Percentiles rank a stretch among this genome's conserved stretches.
Evolutionary conservation across 2,329 filamentous ascomycete species (phyloP).

Genomic region (Scedosporium minutisporum): DNA sequence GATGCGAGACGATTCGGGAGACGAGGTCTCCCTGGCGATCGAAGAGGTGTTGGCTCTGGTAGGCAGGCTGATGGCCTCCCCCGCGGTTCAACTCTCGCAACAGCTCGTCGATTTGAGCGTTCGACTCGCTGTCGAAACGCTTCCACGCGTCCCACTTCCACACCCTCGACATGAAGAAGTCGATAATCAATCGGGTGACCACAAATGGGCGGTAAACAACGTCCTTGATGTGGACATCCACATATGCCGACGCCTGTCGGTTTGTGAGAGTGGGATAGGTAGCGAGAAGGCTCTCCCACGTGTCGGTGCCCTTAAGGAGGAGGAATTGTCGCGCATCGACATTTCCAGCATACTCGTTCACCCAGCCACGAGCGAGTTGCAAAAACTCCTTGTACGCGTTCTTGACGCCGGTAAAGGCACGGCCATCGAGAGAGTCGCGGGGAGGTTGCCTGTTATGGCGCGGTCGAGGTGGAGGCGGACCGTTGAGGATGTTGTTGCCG

Average conservation of each 20-base stretch:
- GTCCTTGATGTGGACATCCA: conserved; percentile 29
- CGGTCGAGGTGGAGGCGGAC: too few species aligned
- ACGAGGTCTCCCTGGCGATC: conserved; percentile 26
- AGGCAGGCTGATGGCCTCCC: conserved; percentile 22
- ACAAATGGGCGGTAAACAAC: conserved; percentile 30
- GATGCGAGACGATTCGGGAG: conserved; percentile 24
- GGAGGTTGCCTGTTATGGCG: too few species aligned
- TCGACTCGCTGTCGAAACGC: conserved; percentile 24
- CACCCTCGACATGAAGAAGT: conserved; percentile 31
- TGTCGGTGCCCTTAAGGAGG: not conserved
- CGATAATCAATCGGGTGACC: conserved; percentile 31
- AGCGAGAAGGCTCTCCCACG: conserved; percentile 27
- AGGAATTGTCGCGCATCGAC: not conserved
- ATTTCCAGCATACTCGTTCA: not conserved
- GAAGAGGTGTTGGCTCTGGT: conserved; percentile 27
- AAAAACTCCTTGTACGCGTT: not conserved
- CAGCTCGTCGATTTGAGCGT: conserved; percentile 23
- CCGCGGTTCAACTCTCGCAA: conserved; percentile 21
- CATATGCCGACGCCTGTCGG: conserved; percentile 28
- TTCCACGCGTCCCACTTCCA: conserved; percentile 30
- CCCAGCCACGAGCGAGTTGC: not conserved
- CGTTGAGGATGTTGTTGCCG: too few species aligned
- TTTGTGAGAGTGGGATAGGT: conserved; percentile 28
- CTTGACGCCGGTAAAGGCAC: not conserved
- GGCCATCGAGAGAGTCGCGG: not conserved